These are phyloP conservation scores for Diplodia intermedia DNA, from an alignment of 2,329 filamentous ascomycete genomes.

Conservation along the genomic window DNA sequence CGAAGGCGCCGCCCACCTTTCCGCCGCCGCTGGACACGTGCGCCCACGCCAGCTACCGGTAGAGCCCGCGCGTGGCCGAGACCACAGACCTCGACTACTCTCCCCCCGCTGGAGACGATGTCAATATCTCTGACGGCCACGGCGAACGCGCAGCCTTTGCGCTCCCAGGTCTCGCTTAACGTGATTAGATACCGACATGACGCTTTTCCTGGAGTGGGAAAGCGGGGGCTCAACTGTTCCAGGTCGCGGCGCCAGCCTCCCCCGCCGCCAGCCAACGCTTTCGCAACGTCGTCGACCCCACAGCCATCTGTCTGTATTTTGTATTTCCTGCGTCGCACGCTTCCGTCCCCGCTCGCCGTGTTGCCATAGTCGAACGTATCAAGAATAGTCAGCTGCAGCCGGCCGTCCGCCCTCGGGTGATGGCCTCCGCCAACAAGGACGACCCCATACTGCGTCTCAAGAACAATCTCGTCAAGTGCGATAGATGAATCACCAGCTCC, in stretches of 20 bases:
- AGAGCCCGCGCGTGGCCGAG: background rate
- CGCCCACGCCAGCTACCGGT: background rate
- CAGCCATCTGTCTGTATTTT: background rate
- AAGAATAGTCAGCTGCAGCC: background rate
- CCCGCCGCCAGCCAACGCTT: conserved; percentile 16
- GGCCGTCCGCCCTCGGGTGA: conserved; percentile 26
- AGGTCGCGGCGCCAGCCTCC: conserved; percentile 22
- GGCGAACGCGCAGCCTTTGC: background rate
- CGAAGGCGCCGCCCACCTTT: conserved; percentile 12
- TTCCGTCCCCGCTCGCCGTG: background rate
- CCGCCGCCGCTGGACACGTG: background rate
- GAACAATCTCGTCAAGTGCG: conserved; percentile 29
- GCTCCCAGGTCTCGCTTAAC: background rate
- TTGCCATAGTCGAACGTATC: background rate
- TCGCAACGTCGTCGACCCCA: background rate
- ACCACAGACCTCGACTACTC: background rate
- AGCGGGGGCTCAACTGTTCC: conserved; percentile 14
- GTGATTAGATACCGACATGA: conserved; percentile 3
- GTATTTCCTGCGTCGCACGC: background rate
- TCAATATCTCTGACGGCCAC: background rate
- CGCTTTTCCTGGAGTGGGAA: conserved; percentile 14
- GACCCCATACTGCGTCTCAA: conserved; percentile 24
- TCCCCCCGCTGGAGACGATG: background rate
- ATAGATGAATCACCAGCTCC: background rate
- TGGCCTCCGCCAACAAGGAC: conserved; percentile 21